phyloP scores from a whole-genome alignment of 2,329 filamentous ascomycete species.

The Alternaria rosae region DNA sequence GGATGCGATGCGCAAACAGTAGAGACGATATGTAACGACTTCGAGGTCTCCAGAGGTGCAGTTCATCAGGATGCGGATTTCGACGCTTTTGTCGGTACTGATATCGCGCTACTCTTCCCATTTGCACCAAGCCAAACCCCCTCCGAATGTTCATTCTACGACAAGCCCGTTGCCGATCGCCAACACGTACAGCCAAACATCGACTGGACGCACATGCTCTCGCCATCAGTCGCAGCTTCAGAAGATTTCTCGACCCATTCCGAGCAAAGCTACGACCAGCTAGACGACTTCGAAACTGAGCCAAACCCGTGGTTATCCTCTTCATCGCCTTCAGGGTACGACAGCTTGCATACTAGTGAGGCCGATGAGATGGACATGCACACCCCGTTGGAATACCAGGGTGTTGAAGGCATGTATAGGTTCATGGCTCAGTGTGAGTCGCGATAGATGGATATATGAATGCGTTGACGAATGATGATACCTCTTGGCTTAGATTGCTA shows the following conservation, averaged over 20 bases:
- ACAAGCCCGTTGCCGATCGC: conserved; percentile 48
- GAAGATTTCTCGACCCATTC: conserved; percentile 52
- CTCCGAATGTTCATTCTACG: conserved; percentile 57
- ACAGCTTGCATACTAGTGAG: conserved; percentile 65
- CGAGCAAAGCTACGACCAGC: conserved; percentile 48
- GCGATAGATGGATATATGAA: conserved; percentile 10
- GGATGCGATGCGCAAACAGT: conserved; percentile 86
- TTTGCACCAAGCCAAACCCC: conserved; percentile 73
- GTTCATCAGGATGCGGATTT: conserved; percentile 83
- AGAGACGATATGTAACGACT: conserved; percentile 82
- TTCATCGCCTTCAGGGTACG: conserved; percentile 61
- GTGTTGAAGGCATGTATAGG: conserved; percentile 69
- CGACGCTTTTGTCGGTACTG: conserved; percentile 69
- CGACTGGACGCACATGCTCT: conserved; percentile 67
- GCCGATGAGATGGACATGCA: conserved; percentile 48
- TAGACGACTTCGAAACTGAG: conserved; percentile 50
- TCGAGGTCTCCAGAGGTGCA: conserved; percentile 81
- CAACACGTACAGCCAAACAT: conserved; percentile 53
- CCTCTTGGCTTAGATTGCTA: conserved; percentile 40
- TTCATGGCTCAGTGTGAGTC: conserved; percentile 71
- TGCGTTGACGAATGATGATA: conserved; percentile 26
- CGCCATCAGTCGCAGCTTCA: conserved; percentile 46
- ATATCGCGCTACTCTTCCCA: conserved; percentile 82
- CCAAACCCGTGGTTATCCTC: conserved; percentile 63
- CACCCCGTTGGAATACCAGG: conserved; percentile 65